Base-by-base conservation (phyloP, 768 basidiomycete species). In the Hydnomerulius pinastri region DNA sequence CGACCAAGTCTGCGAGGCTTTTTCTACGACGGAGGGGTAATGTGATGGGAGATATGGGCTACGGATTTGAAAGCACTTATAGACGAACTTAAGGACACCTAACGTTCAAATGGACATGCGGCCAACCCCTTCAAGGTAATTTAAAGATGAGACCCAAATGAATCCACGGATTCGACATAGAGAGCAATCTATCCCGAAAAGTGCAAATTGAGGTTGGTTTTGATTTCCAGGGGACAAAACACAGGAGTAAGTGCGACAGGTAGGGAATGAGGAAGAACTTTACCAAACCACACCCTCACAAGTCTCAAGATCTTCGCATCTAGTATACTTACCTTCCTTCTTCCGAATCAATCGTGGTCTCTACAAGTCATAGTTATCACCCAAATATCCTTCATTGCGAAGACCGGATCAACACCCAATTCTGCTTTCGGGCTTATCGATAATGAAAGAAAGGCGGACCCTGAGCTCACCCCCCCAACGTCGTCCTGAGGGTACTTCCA, bases 101-200 rank as follows among this genome's bases (percentile, higher is more conserved):
- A n/a, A 48, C 64, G 51, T 57, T 59, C 35, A 50, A 53, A 57
- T 51, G 50, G 42, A 43, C 50, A 61, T 50, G 51, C 51, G 13
- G 24, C 37, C 23, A 40, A 38, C 29, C 43, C n/a, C n/a, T n/a
- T n/a, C n/a, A n/a, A n/a, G n/a, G n/a, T n/a, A n/a, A n/a, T n/a
- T n/a, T n/a, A n/a, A n/a, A n/a, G n/a, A n/a, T n/a, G n/a, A n/a
- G n/a, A n/a, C n/a, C n/a, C n/a, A n/a, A n/a, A n/a, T n/a, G n/a
- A n/a, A n/a, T n/a, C n/a, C n/a, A n/a, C n/a, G 29, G 33, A 10
- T 37, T 28, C 36, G 48, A 53, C 30, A 54, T 43, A 47, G 21
- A 43, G 43, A 50, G 51, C 56, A 69, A 68, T 68, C 56, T 68
- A 70, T 43, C 66, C 66, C 28, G 45, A 70, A 66, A 63, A 50